Evolutionary conservation across 208 protist genomes (phyloP).

Genomic region (Phytomonas francai): DNA sequence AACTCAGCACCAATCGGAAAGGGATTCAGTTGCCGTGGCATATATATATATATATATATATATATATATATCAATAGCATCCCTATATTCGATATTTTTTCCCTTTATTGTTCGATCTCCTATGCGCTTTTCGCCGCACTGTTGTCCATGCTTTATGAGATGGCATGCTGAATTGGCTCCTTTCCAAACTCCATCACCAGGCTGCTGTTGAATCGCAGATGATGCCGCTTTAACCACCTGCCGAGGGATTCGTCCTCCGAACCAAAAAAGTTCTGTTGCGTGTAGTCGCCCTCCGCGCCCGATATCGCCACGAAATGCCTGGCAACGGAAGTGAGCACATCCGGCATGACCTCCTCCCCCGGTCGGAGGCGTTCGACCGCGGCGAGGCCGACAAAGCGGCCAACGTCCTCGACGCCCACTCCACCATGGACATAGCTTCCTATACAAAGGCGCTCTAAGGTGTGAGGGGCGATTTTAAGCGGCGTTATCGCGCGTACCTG

Average conservation of each 20-base stretch:
- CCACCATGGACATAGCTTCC: constrained; percentile 71
- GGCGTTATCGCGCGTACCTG: constrained; percentile 47
- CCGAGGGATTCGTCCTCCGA: constrained; percentile 31
- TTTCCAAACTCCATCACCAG: constrained; percentile 85
- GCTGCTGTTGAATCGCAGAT: constrained; percentile 64
- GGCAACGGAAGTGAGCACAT: constrained; percentile 51
- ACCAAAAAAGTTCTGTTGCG: constrained; percentile 66
- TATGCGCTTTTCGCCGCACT: not conserved
- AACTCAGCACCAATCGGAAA: not conserved
- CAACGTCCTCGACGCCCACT: constrained; percentile 42
- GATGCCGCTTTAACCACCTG: constrained; percentile 78
- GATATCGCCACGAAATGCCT: constrained; percentile 79
- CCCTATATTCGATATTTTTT: not conserved
- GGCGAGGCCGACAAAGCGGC: constrained; percentile 71
- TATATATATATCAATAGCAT: not conserved
- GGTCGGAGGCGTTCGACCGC: constrained; percentile 34
- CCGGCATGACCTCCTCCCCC: constrained; percentile 18
- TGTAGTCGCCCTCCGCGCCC: constrained; percentile 67
- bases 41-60: not conserved
- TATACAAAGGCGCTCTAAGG: constrained; percentile 48
- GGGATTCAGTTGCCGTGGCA: not conserved
- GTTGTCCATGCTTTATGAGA: not conserved
- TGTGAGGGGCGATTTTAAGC: constrained; percentile 35
- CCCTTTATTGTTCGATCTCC: not conserved
- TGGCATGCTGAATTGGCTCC: constrained; percentile 68